Base-by-base conservation (phyloP, 176 grass and related monocot genomes). In the Stipa capillata region DNA sequence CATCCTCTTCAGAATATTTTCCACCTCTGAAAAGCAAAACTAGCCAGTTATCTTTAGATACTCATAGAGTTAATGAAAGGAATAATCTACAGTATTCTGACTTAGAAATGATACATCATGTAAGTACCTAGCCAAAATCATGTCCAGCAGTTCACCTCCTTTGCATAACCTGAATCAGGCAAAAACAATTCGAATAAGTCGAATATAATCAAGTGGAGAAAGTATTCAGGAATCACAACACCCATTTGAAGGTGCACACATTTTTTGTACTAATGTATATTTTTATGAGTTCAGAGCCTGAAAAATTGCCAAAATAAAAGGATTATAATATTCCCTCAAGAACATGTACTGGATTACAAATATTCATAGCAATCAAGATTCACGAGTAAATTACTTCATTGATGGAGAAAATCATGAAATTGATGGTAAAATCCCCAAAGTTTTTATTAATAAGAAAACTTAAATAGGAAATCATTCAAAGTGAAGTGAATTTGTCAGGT, bases 101-200 rank as follows among this genome's bases (percentile, higher is more conserved):
- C 25, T 68, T 23, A 49, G 41, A 76, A 83, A 65, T 71, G 48
- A 65, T 24, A 61, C 35, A 24, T 7, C 52, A 14, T 55, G 27
- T 14, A 50, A 70, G 53, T 85, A 93, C 91, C 91, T 93, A 72
- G 91, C 78, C 50, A 93, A 86, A n/a, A 93, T 93, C 70, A 62
- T 93, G 59, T 93, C 91, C 69, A 93, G 52, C 47, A 93, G 83
- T 78, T 93, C 91, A 82, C 91, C 87, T 75, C 91, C 91, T 76
- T 82, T 80, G 79, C 87, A 93, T 58, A 93, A 82, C 56, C 91
- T 93, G 82, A 25, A 70, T 54, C 42, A 28, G n/a, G 15, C 27
- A 62, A 77, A 58, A 14, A 17, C 1, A 63, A 33, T 61, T 50
- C 1, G 4, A 70, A 32, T 43, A 12, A 70, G 53, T 63, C 40